phyloP scores from a whole-genome alignment of 371 early-diverging fungal species.

The Phascolomyces articulosus region DNA sequence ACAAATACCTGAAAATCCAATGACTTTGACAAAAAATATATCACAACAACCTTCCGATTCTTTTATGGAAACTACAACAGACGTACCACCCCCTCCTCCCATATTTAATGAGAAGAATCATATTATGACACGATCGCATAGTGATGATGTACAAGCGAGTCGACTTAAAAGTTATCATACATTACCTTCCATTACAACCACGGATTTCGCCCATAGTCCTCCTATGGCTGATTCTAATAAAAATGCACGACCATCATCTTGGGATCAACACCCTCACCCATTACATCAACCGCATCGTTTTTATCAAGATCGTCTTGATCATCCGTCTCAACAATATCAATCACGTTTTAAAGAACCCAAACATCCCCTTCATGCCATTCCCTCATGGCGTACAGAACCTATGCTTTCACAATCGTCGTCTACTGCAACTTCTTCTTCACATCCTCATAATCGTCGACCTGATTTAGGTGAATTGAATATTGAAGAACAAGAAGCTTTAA shows the following conservation, averaged over 20 bases:
- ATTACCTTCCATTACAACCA: background rate
- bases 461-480: background rate
- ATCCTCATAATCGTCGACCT: background rate
- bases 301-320: background rate
- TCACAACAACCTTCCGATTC: constrained; percentile 4
- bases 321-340: no score
- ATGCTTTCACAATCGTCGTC: background rate
- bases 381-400: background rate
- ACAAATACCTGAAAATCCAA: background rate
- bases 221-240: background rate
- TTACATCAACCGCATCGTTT: background rate
- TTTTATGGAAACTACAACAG: background rate
- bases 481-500: constrained; percentile 41
- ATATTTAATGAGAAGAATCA: background rate
- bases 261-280: background rate
- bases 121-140: background rate
- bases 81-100: no score
- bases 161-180: constrained; percentile 1
- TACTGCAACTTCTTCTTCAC: background rate
- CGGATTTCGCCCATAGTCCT: background rate
- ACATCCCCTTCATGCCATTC: background rate
- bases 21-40: background rate
- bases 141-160: background rate
- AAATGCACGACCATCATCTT: background rate
- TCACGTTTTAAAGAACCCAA: no score